These are phyloP conservation scores for Suillus fuscotomentosus DNA, from an alignment of 768 basidiomycete species.

Conservation along the genomic window DNA sequence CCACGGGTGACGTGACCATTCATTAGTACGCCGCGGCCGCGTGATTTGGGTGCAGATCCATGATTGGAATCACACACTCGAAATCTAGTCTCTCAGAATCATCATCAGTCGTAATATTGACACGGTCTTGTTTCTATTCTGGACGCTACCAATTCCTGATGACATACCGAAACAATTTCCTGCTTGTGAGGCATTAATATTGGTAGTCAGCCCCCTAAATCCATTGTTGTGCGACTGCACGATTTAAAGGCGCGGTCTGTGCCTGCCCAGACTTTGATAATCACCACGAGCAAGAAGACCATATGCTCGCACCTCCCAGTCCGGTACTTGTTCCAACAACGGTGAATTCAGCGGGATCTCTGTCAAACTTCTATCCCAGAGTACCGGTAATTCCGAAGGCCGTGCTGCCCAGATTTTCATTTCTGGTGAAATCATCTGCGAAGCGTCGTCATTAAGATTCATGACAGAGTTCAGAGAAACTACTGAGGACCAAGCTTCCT, in stretches of 20 bases:
- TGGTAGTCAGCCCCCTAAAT: conserved; percentile 36
- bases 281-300: conserved; percentile 46
- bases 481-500: neutral
- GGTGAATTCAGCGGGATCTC: conserved; percentile 29
- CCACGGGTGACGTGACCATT: neutral
- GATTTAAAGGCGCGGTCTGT: conserved; percentile 36
- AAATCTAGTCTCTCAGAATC: neutral
- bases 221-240: conserved; percentile 43
- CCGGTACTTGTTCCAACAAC: conserved; percentile 42
- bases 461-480: neutral
- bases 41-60: neutral
- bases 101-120: neutral
- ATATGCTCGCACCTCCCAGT: conserved; percentile 35
- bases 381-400: neutral
- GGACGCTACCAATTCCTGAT: neutral
- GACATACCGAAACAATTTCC: conserved; percentile 33
- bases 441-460: neutral
- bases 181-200: conserved; percentile 2
- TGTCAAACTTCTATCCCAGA: conserved; percentile 27
- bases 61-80: neutral
- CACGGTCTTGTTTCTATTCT: neutral
- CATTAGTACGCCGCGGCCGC: neutral
- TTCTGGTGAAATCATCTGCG: neutral
- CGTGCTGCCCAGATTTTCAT: neutral
- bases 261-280: conserved; percentile 21